A percentile compares a stretch with the other conserved stretches of the same genome.
Conservation (phyloP, 2,329 filamentous ascomycete species). For the Rutstroemia sp. region DNA sequence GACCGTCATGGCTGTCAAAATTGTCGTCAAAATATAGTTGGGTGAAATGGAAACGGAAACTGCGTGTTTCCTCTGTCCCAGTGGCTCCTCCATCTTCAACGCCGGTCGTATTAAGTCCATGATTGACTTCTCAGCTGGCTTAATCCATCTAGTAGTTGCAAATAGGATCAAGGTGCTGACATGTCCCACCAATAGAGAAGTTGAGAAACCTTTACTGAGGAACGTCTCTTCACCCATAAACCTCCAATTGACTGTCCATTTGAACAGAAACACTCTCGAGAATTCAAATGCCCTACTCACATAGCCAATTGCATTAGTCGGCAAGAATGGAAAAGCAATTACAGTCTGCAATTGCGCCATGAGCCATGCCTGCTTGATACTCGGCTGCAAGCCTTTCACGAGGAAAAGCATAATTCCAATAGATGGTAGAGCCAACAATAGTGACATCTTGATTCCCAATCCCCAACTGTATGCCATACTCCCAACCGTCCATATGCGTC, state of each 20-base stretch:
- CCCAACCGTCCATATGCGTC: constrained; percentile 64
- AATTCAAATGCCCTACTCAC: constrained; percentile 81
- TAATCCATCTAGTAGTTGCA: constrained; percentile 50
- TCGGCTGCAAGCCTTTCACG: constrained; percentile 57
- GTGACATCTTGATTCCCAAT: constrained; percentile 90
- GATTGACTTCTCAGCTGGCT: constrained; percentile 45
- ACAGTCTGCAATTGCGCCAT: constrained; percentile 73
- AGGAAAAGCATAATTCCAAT: constrained; percentile 71
- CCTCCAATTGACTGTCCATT: constrained; percentile 99
- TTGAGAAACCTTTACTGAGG: constrained; percentile 57
- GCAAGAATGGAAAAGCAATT: constrained; percentile 60
- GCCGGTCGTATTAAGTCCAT: constrained; percentile 33
- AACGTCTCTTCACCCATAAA: constrained; percentile 84
- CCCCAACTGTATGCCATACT: constrained; percentile 69
- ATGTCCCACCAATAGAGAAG: constrained; percentile 49
- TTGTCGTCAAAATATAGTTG: constrained; percentile 53
- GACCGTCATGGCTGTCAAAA: constrained; percentile 56
- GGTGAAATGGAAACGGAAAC: constrained; percentile 46
- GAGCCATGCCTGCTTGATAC: constrained; percentile 60
- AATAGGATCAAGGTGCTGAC: constrained; percentile 49
- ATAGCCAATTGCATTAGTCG: constrained; percentile 61
- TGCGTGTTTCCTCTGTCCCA: constrained; percentile 36
- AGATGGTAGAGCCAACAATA: constrained; percentile 76
- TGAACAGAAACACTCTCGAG: constrained; percentile 84
- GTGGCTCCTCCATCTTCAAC: constrained; percentile 28